These are phyloP conservation scores for Hypoxylon sp. DNA, from an alignment of 2,329 filamentous ascomycete genomes.

Conservation along the genomic window DNA sequence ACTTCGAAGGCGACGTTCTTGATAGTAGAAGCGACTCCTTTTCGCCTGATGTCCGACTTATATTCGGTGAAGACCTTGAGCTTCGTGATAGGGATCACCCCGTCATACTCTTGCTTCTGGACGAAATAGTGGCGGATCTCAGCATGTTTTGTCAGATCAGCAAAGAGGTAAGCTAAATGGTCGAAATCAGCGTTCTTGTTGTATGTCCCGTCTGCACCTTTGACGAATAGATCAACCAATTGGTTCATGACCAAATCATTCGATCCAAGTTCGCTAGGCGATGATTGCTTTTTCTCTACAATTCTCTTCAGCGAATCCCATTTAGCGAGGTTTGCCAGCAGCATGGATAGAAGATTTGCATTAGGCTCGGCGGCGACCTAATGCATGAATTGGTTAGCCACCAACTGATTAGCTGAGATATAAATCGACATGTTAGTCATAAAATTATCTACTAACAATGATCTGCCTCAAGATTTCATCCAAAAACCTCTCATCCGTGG, in stretches of 20 bases:
- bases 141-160: slow-evolving; percentile 87
- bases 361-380: slow-evolving; percentile 81
- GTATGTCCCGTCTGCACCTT: slow-evolving; percentile 83
- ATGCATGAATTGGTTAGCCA: slow-evolving; percentile 34
- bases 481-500: slow-evolving; percentile 84
- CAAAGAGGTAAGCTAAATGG: slow-evolving; percentile 94
- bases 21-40: slow-evolving; percentile 95
- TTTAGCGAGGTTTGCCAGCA: slow-evolving; percentile 92
- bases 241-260: slow-evolving; percentile 86
- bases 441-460: slow-evolving; percentile 68
- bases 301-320: slow-evolving; percentile 78
- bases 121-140: slow-evolving; percentile 82
- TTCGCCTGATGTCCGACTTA: slow-evolving; percentile 82
- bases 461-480: slow-evolving; percentile 79
- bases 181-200: slow-evolving; percentile 91
- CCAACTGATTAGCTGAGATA: slow-evolving; percentile 8
- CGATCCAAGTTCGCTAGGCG: slow-evolving; percentile 77
- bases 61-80: slow-evolving; percentile 96
- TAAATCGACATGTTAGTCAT: neutral
- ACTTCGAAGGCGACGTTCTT: slow-evolving; percentile 94
- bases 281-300: slow-evolving; percentile 74
- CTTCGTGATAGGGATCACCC: slow-evolving; percentile 89
- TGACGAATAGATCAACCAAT: slow-evolving; percentile 95
- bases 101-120: slow-evolving; percentile 79
- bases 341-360: slow-evolving; percentile 88